Base-by-base conservation (phyloP, 768 basidiomycete genomes). In the Clavulina sp. region DNA sequence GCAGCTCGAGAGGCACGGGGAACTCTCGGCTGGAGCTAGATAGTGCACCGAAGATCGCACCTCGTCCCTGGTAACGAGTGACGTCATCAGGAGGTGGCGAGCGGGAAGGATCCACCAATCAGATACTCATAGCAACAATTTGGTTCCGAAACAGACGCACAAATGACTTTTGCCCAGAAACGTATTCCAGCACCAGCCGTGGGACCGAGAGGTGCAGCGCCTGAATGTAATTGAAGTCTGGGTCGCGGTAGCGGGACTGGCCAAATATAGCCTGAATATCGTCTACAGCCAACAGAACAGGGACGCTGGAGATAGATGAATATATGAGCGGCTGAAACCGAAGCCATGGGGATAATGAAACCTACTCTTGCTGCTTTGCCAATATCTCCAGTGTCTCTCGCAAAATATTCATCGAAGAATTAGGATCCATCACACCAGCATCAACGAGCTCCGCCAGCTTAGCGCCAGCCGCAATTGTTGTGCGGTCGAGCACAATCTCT, bases 221-320 rank as follows among this genome's bases (percentile, higher is more conserved):
- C 52, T 79, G 75, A 50, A 93, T 76, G 6, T 68, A 60, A 4
- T 69, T 67, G 64, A 78, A 86, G 40, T 79, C 76, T 9, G 83
- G 82, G 52, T 85, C 79, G 24, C 77, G 75, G 65, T 92, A 92
- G 26, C 66, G 60, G 0, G 81, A 76, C 41, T 65, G 68, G 43
- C 69, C 69, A 59, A 84, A 88, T 24, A 95, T 64, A 0, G 85
- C 73, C 62, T 93, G 91, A 62, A 86, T 77, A 58, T 93, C 89
- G 57, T 95, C 91, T 1, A 92, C 69, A 0, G 88, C 89, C 29
- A 92, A 66, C 4, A 95, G 62, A 2, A 93, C 81, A 0, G 87
- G 87, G 59, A 71, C 68, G 41, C 86, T 89, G 53, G 6, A 50
- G 21, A n/a, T 48, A 48, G 6, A 32, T 24, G 40, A 38, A n/a